Evolutionary conservation across 495 filamentous ascomycete genomes (phyloP).

Genomic region (Penicillium coprophilum): DNA sequence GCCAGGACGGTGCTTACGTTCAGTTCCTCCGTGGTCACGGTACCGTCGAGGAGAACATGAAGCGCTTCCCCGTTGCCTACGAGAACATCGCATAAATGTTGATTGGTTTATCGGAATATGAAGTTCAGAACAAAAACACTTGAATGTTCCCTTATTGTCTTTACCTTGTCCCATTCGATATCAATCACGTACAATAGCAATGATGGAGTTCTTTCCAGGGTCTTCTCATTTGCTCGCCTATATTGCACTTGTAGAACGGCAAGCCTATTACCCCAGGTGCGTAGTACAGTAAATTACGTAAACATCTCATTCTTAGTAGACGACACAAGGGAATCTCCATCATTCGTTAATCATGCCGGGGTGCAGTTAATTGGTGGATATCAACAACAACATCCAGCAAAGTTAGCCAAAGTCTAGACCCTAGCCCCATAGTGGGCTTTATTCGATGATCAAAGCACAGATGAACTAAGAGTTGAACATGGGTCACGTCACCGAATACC

Average conservation of each 20-base stretch:
- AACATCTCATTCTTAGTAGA: not conserved
- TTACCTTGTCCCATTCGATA: slow-evolving; percentile 22
- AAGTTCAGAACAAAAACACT: slow-evolving; percentile 31
- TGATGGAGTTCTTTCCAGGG: slow-evolving; percentile 34
- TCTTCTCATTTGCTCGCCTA: slow-evolving; percentile 7
- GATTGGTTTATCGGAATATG: slow-evolving; percentile 32
- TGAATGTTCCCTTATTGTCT: slow-evolving; percentile 31
- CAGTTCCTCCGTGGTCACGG: slow-evolving; percentile 96
- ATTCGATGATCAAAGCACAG: not conserved
- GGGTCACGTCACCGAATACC: not conserved
- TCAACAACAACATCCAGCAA: not conserved
- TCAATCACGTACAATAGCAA: slow-evolving; percentile 26
- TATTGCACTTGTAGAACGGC: not conserved
- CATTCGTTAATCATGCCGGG: not conserved
- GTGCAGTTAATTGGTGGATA: not conserved
- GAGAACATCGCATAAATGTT: slow-evolving; percentile 50
- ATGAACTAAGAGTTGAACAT: not conserved
- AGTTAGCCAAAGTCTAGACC: slow-evolving; percentile 3
- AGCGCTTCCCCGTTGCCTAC: slow-evolving; percentile 91
- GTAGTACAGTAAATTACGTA: not conserved
- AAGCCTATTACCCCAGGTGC: not conserved
- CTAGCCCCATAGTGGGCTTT: not conserved
- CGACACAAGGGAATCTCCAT: not conserved
- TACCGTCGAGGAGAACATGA: slow-evolving; percentile 79
- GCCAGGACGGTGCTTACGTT: slow-evolving; percentile 97